These are phyloP conservation scores for Alternaria panax DNA, from an alignment of 2,329 filamentous ascomycete genomes.

Conservation along the genomic window DNA sequence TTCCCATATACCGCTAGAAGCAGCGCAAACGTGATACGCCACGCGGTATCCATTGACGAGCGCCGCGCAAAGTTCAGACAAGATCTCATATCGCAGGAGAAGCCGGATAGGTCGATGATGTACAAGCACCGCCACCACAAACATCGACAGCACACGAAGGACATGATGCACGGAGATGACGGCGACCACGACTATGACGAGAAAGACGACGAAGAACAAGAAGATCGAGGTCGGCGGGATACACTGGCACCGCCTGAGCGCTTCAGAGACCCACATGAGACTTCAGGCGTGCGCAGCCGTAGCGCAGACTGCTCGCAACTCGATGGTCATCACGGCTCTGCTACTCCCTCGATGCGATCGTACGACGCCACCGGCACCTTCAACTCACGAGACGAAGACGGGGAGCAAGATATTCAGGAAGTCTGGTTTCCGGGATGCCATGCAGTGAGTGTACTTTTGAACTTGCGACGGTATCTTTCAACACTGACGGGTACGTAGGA, in stretches of 20 bases:
- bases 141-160: conserved; percentile 25
- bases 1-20: conserved; percentile 71
- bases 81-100: conserved; percentile 65
- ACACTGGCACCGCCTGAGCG: conserved; percentile 40
- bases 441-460: conserved; percentile 54
- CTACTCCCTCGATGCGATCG: conserved; percentile 43
- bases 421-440: conserved; percentile 83
- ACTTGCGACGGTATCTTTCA: not conserved
- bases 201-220: conserved; percentile 15
- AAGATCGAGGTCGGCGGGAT: conserved; percentile 29
- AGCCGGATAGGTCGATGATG: conserved; percentile 36
- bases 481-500: conserved; percentile 54
- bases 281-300: conserved; percentile 40
- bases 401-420: conserved; percentile 76
- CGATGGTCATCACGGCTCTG: conserved; percentile 20
- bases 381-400: conserved; percentile 48
- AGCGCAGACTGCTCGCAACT: conserved; percentile 40
- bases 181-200: conserved; percentile 20
- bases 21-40: conserved; percentile 67
- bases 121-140: conserved; percentile 42
- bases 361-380: conserved; percentile 33
- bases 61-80: conserved; percentile 75
- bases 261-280: conserved; percentile 45
- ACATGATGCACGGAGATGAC: conserved; percentile 20
- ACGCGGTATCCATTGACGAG: conserved; percentile 75